phyloP scores from a whole-genome alignment of 805 yeast species.

The Scheffersomyces ergatensis region DNA sequence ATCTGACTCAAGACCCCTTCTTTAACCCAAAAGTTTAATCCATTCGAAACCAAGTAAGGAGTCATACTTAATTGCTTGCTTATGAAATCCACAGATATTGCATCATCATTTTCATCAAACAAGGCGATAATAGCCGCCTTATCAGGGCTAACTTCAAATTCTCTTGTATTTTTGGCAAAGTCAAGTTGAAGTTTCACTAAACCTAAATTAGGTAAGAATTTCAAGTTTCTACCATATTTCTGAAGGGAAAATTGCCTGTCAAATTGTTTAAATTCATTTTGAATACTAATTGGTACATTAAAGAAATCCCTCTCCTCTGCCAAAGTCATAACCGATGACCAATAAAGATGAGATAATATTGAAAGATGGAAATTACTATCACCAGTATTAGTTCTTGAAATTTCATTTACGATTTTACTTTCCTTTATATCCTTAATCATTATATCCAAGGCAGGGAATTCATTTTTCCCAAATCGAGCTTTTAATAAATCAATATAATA shows the following conservation, averaged over 20 bases:
- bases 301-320: constrained; percentile 32
- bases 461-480: constrained; percentile 61
- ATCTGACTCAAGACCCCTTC: constrained; percentile 50
- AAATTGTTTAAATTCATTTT: constrained; percentile 42
- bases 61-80: constrained; percentile 39
- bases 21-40: constrained; percentile 61
- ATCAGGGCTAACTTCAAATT: constrained; percentile 60
- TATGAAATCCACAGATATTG: constrained; percentile 32
- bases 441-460: constrained; percentile 70
- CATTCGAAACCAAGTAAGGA: constrained; percentile 32
- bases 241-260: constrained; percentile 37
- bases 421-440: constrained; percentile 75
- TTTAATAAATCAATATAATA: constrained; percentile 54
- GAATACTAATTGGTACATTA: constrained; percentile 47
- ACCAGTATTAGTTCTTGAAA: constrained; percentile 21
- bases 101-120: constrained; percentile 38
- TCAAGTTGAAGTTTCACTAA: constrained; percentile 54
- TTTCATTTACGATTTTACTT: constrained; percentile 47
- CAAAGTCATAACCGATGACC: constrained; percentile 58
- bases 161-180: constrained; percentile 26
- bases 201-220: constrained; percentile 59
- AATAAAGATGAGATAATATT: constrained; percentile 72
- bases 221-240: constrained; percentile 59
- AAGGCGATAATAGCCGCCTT: constrained; percentile 61
- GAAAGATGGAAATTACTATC: constrained; percentile 46